Conservation (phyloP, 2,329 filamentous ascomycete genomes). For the Fusarium dlaminii region DNA sequence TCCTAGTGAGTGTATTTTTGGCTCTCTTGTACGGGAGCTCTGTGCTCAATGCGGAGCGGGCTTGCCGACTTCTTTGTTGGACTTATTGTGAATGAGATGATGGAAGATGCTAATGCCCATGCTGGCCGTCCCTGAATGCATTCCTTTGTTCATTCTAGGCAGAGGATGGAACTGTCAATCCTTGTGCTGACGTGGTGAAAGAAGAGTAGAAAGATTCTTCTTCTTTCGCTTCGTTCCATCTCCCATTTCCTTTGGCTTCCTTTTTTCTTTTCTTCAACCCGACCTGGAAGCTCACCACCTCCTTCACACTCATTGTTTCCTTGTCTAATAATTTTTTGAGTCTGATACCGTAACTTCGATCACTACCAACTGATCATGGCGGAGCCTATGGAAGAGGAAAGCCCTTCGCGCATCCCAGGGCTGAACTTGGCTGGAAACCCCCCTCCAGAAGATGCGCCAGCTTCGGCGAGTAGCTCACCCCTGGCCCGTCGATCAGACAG, state of each 20-base stretch:
- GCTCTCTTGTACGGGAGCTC: background rate
- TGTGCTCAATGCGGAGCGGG: slow-evolving; percentile 3
- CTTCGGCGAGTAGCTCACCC: background rate
- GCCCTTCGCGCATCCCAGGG: background rate
- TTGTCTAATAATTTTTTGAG: background rate
- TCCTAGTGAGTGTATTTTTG: background rate
- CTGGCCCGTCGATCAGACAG: slow-evolving; percentile 1
- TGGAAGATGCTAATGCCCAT: slow-evolving; percentile 5
- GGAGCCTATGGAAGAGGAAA: slow-evolving; percentile 5
- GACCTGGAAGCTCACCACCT: background rate
- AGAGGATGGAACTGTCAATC: slow-evolving; percentile 2
- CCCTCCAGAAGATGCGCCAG: background rate
- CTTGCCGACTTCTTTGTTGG: slow-evolving; percentile 36
- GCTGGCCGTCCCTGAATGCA: background rate
- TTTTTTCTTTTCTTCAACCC: background rate
- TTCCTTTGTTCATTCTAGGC: slow-evolving; percentile 6
- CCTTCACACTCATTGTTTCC: background rate
- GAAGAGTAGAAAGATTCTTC: background rate
- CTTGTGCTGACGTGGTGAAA: background rate
- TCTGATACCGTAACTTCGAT: background rate
- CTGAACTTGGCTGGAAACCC: background rate
- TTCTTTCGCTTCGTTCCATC: background rate
- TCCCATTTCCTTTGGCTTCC: background rate
- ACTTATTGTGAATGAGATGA: slow-evolving; percentile 12
- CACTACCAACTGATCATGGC: slow-evolving; percentile 1